These are phyloP conservation scores for Phytophthora citricola DNA, from an alignment of 352 stramenopile genomes.

Conservation along the genomic window DNA sequence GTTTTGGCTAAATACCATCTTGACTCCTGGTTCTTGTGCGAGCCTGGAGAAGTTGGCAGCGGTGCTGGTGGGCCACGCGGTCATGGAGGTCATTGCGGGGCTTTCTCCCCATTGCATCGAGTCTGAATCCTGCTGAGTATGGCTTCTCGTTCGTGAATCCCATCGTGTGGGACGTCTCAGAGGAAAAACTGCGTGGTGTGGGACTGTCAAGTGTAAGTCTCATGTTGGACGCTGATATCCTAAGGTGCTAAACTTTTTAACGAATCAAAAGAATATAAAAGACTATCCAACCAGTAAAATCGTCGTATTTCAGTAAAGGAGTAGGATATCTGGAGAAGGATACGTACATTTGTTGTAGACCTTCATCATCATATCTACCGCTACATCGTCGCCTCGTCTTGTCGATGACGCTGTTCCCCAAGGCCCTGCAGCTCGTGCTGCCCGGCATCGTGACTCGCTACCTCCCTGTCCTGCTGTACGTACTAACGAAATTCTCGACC, in stretches of 20 bases:
- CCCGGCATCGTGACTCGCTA: slow-evolving; percentile 25
- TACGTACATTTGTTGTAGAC: slow-evolving; percentile 3
- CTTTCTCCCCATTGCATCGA: slow-evolving; percentile 19
- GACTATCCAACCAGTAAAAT: background rate
- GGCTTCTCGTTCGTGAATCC: slow-evolving; percentile 30
- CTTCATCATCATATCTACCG: slow-evolving; percentile 15
- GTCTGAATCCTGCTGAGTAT: slow-evolving; percentile 7
- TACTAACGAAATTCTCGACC: background rate
- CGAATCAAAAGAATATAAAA: slow-evolving; percentile 1
- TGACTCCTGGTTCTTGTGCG: slow-evolving; percentile 35
- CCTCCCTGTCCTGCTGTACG: slow-evolving; percentile 27
- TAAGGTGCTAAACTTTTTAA: slow-evolving; percentile 13
- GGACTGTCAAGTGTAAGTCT: slow-evolving; percentile 6
- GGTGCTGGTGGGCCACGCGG: slow-evolving; percentile 52
- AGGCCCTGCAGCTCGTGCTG: slow-evolving; percentile 37
- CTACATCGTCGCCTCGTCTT: slow-evolving; percentile 15
- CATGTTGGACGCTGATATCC: slow-evolving; percentile 23
- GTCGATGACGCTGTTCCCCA: slow-evolving; percentile 28
- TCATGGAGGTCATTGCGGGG: slow-evolving; percentile 29
- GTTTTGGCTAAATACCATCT: slow-evolving; percentile 41
- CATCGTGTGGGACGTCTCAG: slow-evolving; percentile 19
- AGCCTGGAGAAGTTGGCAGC: slow-evolving; percentile 47
- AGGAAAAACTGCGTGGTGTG: slow-evolving; percentile 1
- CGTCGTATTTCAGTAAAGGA: background rate
- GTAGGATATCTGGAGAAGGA: slow-evolving; percentile 18